Evolutionary conservation across 2,329 filamentous ascomycete genomes (phyloP), one percentile per base, ranked within the genome.

Genomic region (Claviceps sp.): DNA sequence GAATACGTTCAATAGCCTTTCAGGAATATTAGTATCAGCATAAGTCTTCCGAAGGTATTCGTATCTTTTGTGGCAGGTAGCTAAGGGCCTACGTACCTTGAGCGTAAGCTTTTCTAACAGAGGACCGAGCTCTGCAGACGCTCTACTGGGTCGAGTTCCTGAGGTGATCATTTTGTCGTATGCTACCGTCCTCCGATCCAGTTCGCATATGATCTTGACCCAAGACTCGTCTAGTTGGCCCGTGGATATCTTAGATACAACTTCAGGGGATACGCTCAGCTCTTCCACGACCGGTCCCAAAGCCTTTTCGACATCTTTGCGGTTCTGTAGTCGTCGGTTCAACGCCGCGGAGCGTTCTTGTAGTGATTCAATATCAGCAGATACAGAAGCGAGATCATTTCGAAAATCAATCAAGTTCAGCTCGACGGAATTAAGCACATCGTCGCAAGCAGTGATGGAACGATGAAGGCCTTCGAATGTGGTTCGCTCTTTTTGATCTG

Each of bases 381-480:
- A 96, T 13, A 98, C 93, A 14, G 82, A 80, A 8, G 89, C 91
- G 11, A 98, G 79, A 66, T 98, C 94, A 55, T 89, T 87, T 64
- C 94, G 89, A 64, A 98, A 98, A 65, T 84, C 91, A 40, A 87
- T 87, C 50, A 98, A 75, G 65, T 96, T 97, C 37, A 81, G 83
- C 70, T 98, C 91, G 51, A 98, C 93, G 0, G 90, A 95, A 67
- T 84, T 87, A 46, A 97, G 77, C 49, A 97, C 88, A 64, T 95
- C 86, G 68, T 98, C 93, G 70, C 91, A 98, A 49, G 88, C 87
- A 64, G 76, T 69, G 61, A 98, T 97, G 4, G 90, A 94, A 61
- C 79, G 81, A 68, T 97, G 93, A 43, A 98, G 75, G 52, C 94
- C 89, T 66, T 96, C 85, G 60, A 95, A 95, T 62, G 85, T 90